Evolutionary conservation across 768 basidiomycete species (phyloP).

Genomic region (Kwoniella mangroviensis): DNA sequence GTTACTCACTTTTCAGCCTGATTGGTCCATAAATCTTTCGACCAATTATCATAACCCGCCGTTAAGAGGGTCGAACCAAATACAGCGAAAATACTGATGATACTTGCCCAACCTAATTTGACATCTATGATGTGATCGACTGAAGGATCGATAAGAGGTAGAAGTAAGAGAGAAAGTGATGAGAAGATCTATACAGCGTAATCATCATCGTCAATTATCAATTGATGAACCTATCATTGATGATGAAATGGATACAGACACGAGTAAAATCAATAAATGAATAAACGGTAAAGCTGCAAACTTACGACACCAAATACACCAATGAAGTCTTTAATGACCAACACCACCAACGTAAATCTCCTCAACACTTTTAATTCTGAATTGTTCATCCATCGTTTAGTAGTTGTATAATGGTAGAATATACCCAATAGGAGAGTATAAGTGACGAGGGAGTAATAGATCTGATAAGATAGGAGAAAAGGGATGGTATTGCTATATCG

Average conservation of each 20-base stretch:
- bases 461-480: slow-evolving; percentile 6
- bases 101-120: slow-evolving; percentile 4
- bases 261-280: no score
- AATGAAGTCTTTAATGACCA: slow-evolving; percentile 9
- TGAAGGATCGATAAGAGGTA: slow-evolving; percentile 5
- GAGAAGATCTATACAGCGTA: neutral
- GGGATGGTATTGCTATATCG: neutral
- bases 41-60: neutral
- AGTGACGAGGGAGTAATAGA: slow-evolving; percentile 6
- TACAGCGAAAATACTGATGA: slow-evolving; percentile 4
- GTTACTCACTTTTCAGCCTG: slow-evolving; percentile 3
- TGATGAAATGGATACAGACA: no score
- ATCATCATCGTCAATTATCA: no score
- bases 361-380: slow-evolving; percentile 1
- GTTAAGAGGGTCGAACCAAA: slow-evolving; percentile 3
- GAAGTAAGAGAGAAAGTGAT: neutral
- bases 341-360: slow-evolving; percentile 2
- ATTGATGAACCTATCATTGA: no score
- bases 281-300: neutral
- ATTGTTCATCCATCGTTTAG: neutral
- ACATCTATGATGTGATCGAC: slow-evolving; percentile 10
- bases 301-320: slow-evolving; percentile 8
- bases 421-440: neutral
- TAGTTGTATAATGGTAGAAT: neutral
- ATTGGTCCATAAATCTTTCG: neutral